Evolutionary conservation across 2,329 filamentous ascomycete genomes (phyloP).

Genomic region (Fusarium napiforme): DNA sequence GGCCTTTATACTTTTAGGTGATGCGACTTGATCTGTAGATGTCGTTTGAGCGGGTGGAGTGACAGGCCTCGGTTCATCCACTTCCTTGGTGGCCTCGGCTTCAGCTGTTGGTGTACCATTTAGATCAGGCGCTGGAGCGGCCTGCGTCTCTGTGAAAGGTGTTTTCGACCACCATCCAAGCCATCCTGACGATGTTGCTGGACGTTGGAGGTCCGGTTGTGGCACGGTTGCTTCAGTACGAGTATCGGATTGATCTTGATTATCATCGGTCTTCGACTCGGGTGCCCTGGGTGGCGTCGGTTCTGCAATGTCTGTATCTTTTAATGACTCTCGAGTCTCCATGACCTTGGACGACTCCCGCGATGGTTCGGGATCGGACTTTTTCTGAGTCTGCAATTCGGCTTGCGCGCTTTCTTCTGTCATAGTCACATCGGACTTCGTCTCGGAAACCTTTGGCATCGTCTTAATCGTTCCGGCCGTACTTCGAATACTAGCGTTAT

Average conservation of each 20-base stretch:
- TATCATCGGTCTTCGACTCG: not conserved
- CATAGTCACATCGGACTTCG: constrained; percentile 32
- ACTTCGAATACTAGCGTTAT: constrained; percentile 47
- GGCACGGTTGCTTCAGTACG: not conserved
- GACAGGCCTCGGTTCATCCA: constrained; percentile 29
- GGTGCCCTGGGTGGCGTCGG: constrained; percentile 5
- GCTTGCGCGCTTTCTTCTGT: constrained; percentile 25
- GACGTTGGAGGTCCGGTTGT: constrained; percentile 15
- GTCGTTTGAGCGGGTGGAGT: constrained; percentile 39
- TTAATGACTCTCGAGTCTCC: constrained; percentile 4
- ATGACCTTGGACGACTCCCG: not conserved
- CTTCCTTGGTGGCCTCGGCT: constrained; percentile 22
- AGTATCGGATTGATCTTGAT: constrained; percentile 3
- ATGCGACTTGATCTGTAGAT: constrained; percentile 22
- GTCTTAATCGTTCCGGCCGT: constrained; percentile 35
- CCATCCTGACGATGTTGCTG: constrained; percentile 60
- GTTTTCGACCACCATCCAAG: constrained; percentile 61
- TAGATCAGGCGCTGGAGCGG: not conserved
- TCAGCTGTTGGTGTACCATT: constrained; percentile 30
- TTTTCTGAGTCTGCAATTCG: constrained; percentile 14
- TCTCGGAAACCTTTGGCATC: constrained; percentile 43
- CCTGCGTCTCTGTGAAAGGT: constrained; percentile 42
- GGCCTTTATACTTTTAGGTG: constrained; percentile 28
- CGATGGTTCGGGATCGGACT: constrained; percentile 1
- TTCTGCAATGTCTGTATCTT: not conserved